phyloP scores from a whole-genome alignment of 2,329 filamentous ascomycete species.

The Verticillium longisporum region DNA sequence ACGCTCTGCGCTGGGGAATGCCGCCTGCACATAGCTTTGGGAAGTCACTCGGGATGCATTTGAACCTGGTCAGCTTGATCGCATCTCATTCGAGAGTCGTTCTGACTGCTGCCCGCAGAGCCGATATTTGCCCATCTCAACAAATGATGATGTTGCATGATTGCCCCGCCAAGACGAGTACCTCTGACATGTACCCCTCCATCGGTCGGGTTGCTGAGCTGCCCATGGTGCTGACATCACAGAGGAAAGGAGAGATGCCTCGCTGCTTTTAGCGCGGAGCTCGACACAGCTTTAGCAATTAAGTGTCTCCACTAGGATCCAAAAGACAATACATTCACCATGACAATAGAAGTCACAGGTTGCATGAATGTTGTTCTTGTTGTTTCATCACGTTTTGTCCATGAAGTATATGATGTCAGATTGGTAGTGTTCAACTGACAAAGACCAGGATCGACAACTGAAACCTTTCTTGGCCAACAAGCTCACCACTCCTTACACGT shows the following conservation, averaged over 20 bases:
- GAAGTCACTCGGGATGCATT: background rate
- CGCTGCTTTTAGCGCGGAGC: background rate
- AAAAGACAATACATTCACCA: background rate
- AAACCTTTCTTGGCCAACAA: no score
- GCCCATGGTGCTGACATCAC: background rate
- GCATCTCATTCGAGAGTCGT: background rate
- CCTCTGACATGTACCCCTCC: background rate
- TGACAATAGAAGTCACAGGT: background rate
- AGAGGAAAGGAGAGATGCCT: background rate
- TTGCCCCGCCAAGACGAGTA: background rate
- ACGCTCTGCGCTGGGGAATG: background rate
- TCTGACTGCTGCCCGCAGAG: background rate
- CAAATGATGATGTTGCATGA: background rate
- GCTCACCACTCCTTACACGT: no score
- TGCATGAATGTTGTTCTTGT: background rate
- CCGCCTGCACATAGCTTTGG: background rate
- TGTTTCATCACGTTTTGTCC: no score
- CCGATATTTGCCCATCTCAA: background rate
- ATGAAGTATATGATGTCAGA: no score
- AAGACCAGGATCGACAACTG: no score
- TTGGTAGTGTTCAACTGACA: no score
- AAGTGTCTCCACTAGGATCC: background rate
- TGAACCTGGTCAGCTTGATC: background rate
- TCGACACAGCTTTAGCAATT: background rate
- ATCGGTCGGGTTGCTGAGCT: background rate